phyloP scores from a whole-genome alignment of 2,329 filamentous ascomycete species.

The Colletotrichum spinosum region DNA sequence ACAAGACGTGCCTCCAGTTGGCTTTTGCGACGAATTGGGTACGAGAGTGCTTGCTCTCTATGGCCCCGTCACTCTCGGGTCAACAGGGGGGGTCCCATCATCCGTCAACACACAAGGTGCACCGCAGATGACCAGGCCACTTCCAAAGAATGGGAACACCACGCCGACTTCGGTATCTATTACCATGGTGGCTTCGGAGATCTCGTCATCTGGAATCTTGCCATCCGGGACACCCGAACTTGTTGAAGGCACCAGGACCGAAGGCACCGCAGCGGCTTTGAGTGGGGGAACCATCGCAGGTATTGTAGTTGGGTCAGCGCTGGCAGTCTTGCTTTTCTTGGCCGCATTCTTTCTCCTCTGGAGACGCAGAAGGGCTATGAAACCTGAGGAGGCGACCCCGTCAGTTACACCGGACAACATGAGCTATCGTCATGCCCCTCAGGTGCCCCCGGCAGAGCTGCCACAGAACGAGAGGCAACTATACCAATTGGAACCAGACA shows the following conservation, averaged over 20 bases:
- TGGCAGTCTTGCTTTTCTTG: background rate
- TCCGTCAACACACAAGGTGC: background rate
- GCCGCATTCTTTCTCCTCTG: constrained; percentile 14
- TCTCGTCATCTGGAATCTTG: background rate
- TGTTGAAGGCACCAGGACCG: background rate
- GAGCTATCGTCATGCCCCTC: background rate
- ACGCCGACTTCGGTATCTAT: background rate
- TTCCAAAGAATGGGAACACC: background rate
- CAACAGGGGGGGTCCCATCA: constrained; percentile 15
- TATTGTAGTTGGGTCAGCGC: constrained; percentile 12
- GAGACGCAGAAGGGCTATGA: constrained; percentile 2
- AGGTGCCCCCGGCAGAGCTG: background rate
- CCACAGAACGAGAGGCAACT: constrained; percentile 16
- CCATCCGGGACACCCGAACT: background rate
- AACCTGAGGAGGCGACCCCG: background rate
- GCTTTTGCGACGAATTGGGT: constrained; percentile 19
- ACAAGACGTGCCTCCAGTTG: constrained; percentile 8
- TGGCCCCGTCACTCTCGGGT: background rate
- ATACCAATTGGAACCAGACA: background rate
- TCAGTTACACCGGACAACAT: no score
- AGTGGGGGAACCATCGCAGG: constrained; percentile 22
- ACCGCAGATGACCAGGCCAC: constrained; percentile 1
- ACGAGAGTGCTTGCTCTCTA: constrained; percentile 23
- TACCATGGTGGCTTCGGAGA: background rate
- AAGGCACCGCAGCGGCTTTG: background rate